Evolutionary conservation across 352 stramenopile species (phyloP), one percentile per base, ranked within the genome.

Genomic region (Nothophytophthora sp.): DNA sequence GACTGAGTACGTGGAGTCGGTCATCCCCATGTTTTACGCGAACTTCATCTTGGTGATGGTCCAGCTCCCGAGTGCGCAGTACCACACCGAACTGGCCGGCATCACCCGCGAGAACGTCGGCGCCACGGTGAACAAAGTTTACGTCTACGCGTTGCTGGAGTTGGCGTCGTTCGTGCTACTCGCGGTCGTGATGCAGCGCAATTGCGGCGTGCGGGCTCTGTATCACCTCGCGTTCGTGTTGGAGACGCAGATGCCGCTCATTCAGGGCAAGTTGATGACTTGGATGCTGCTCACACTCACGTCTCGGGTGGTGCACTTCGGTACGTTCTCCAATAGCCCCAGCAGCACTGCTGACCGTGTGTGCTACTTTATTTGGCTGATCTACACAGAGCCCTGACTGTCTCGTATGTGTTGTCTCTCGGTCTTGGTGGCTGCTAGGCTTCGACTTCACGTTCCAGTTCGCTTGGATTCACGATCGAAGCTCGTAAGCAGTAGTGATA

Each of bases 11-110:
- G 27, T 58, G 28, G 60, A 75, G 42, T 52, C 44, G 2, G 48
- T 75, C 41, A 55, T 71, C 25, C 65, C 65, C 0, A 23, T 64
- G 6, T 28, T 70, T 7, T 71, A 71, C 43, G 49, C 23, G 2
- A 55, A 8, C 5, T 67, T 24, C 13, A 50, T 41, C 25, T 5
- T 50, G 3, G 39, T 30, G 3, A 49, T 70, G 54, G 18, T 39
- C 11, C 20, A 53, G 9, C 34, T 65, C 3, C 56, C 60, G 1
- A 71, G 66, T 51, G 50, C 45, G 4, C 13, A 45, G 32, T 75
- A 65, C 30, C 64, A 75, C 25, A 51, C 65, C 23, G 61, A 70
- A 37, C 36, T 67, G 8, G 18, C 45, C 2, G 19, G 28, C 15
- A 45, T 68, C 3, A 33, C 36, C 7, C 11, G 6, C 4, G 25